Base-by-base conservation (phyloP, 768 basidiomycete genomes). In the Nidularia pulvinata region DNA sequence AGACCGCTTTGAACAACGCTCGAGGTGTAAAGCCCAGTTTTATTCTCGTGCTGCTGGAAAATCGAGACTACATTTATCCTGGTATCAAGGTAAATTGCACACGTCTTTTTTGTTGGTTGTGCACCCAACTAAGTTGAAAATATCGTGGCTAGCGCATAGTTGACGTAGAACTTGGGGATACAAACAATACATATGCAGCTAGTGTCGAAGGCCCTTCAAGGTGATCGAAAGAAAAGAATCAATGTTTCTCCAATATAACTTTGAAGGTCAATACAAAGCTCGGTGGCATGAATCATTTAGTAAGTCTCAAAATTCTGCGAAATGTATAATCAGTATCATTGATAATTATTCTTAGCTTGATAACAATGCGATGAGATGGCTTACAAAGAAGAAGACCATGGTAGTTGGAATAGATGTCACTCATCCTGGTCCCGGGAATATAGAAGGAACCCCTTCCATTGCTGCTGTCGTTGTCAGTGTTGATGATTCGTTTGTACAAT, bases 361-460 rank as follows among this genome's bases (percentile, higher is more conserved):
- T 34, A 64, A 73, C 0, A 59, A 55, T 1, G 79, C 82, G 1
- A 82, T 86, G 78, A 59, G 55, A 36, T 93, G 90, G 90, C 69
- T 93, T 45, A 81, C 66, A 1, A 80, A 80, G 65, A 75, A 77
- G 58, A 78, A 78, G 51, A 93, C 91, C 7, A 93, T 94, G 87
- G 70, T 94, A 62, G 84, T 94, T 2, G 92, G 92, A 0, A 89
- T 91, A 57, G 90, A 93, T 61, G 89, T 91, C 0, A 93, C 89
- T 0, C 91, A 93, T 57, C 89, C 91, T 3, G 80, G 88, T 1
- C 86, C 88, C 1, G 78, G 70, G 5, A 88, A 86, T 57, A 65
- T 74, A 49, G 76, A 76, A 2, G 92, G 91, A 2, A 86, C 90
- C 1, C 92, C 92, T 2, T 91, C 89, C 0, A 88, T 94, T 43